These are phyloP conservation scores for Dendrobium officinale DNA, from an alignment of 106 monocot genomes.

Conservation along the genomic window DNA sequence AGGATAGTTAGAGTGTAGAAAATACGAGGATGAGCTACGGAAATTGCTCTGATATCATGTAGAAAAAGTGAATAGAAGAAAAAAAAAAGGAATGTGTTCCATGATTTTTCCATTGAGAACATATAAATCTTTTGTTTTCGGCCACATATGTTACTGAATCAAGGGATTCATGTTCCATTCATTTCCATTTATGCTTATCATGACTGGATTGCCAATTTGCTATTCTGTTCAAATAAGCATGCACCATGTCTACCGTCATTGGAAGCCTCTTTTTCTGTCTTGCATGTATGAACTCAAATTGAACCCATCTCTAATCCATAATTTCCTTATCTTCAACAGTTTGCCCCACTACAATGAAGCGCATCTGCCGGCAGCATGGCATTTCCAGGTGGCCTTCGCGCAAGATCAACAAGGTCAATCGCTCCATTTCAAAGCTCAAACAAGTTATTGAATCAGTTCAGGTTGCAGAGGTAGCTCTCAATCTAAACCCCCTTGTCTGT, in stretches of 20 bases:
- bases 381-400: conserved; percentile 71
- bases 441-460: conserved; percentile 67
- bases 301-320: not conserved
- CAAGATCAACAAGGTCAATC: conserved; percentile 72
- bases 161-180: not conserved
- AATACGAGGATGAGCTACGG: too few species aligned
- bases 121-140: too few species aligned
- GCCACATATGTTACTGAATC: not conserved
- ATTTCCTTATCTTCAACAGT: conserved; percentile 29
- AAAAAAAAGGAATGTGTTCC: too few species aligned
- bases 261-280: not conserved
- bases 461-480: conserved; percentile 37
- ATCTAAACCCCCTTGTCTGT: conserved; percentile 36
- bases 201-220: not conserved
- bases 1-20: too few species aligned
- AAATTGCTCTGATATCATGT: too few species aligned
- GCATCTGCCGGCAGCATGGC: conserved; percentile 72
- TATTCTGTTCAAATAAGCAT: not conserved
- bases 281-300: not conserved
- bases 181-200: not conserved
- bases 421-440: conserved; percentile 55
- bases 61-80: too few species aligned
- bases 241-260: not conserved
- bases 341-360: conserved; percentile 72
- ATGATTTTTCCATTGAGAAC: too few species aligned